Evolutionary conservation across 805 yeast species (phyloP).

Genomic region (Schizosaccharomyces osmophilus): DNA sequence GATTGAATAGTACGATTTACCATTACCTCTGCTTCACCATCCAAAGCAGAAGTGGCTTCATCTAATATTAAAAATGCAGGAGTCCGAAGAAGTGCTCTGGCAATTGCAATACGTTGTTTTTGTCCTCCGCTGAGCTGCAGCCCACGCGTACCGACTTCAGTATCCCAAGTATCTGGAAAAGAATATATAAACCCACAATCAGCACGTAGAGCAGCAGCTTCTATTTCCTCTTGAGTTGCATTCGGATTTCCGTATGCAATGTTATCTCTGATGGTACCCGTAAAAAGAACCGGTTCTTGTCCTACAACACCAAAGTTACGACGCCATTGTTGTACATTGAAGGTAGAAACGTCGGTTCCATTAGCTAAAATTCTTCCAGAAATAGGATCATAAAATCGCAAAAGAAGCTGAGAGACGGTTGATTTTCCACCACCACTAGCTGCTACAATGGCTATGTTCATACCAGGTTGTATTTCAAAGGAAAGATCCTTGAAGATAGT

Average conservation of each 20-base stretch:
- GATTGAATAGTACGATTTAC: conserved; percentile 47
- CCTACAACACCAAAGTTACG: conserved; percentile 67
- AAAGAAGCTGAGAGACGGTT: conserved; percentile 51
- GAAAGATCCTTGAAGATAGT: conserved; percentile 36
- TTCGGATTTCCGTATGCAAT: conserved; percentile 45
- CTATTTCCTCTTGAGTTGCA: conserved; percentile 35
- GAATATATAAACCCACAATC: conserved; percentile 51
- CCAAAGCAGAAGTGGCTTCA: conserved; percentile 88
- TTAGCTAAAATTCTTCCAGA: conserved; percentile 43
- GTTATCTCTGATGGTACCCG: conserved; percentile 67
- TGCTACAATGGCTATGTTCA: conserved; percentile 80
- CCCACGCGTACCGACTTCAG: conserved; percentile 67
- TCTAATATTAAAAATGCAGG: conserved; percentile 70
- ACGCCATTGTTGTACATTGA: conserved; percentile 52
- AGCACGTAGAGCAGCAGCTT: conserved; percentile 40
- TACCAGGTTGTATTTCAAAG: conserved; percentile 47
- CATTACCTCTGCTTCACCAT: conserved; percentile 64
- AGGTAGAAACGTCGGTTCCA: conserved; percentile 32
- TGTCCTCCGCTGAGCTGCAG: conserved; percentile 87
- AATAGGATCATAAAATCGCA: conserved; percentile 63
- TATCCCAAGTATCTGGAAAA: conserved; percentile 64
- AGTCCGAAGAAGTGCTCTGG: conserved; percentile 55
- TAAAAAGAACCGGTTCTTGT: conserved; percentile 74
- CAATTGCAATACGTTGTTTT: conserved; percentile 75
- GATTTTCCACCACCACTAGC: conserved; percentile 96